Conservation (phyloP, 1,139 yeast genomes). For the Trichomonascaceae sp. region DNA sequence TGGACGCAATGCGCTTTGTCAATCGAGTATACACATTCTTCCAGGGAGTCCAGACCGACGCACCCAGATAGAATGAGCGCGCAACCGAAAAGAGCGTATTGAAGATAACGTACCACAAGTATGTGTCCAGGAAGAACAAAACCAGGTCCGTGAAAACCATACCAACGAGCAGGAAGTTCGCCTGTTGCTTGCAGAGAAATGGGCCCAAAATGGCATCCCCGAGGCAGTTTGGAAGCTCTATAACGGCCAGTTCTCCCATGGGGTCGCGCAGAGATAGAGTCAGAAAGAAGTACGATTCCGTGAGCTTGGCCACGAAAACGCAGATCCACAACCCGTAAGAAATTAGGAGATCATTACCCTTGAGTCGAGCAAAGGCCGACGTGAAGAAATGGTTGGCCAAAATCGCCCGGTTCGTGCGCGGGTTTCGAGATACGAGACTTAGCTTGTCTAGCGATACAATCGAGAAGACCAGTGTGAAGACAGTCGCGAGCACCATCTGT, state of each 20-base stretch:
- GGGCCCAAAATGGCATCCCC: constrained; percentile 45
- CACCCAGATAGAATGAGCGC: constrained; percentile 59
- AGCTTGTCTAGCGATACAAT: constrained; percentile 23
- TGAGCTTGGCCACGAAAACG: constrained; percentile 58
- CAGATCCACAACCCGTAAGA: constrained; percentile 56
- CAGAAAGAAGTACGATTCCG: constrained; percentile 71
- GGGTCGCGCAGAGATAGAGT: constrained; percentile 74
- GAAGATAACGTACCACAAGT: constrained; percentile 78
- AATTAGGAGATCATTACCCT: constrained; percentile 37
- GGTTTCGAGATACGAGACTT: constrained; percentile 4
- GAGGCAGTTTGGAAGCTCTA: constrained; percentile 47
- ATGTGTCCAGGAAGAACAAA: constrained; percentile 71
- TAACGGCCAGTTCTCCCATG: constrained; percentile 46
- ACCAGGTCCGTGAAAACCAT: constrained; percentile 56
- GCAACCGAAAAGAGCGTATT: constrained; percentile 61
- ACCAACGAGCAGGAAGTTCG: constrained; percentile 40
- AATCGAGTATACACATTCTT: constrained; percentile 60
- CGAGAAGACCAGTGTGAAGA: constrained; percentile 50
- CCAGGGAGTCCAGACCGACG: constrained; percentile 82
- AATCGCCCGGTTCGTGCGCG: constrained; percentile 7
- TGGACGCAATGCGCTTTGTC: constrained; percentile 60
- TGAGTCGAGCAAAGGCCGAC: constrained; percentile 42
- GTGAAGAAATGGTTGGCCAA: constrained; percentile 30
- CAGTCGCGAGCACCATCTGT: constrained; percentile 47
- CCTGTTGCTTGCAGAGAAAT: constrained; percentile 45